Conservation (phyloP, 2,329 filamentous ascomycete species). For the Cercospora zeae-maydis region DNA sequence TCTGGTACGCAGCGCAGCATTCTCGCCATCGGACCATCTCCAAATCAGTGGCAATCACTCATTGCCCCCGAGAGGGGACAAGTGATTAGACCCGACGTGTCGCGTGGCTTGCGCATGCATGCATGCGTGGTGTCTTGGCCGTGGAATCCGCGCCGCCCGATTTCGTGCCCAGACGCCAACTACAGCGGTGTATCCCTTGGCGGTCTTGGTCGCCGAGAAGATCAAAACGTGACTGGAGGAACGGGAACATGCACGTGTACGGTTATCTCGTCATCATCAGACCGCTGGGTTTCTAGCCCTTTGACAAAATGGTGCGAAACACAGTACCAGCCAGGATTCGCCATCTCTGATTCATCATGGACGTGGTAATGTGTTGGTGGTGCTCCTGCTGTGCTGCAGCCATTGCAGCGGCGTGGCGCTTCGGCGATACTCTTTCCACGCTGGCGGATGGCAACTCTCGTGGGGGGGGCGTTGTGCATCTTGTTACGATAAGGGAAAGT, state of each 20-base stretch:
- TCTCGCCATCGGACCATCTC: neutral
- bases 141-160: neutral
- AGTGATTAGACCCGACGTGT: neutral
- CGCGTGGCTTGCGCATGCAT: conserved; percentile 15
- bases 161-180: conserved; percentile 14
- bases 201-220: conserved; percentile 7
- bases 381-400: neutral
- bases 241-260: neutral
- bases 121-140: neutral
- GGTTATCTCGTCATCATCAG: neutral
- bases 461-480: neutral
- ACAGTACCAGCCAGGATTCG: neutral
- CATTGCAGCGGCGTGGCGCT: neutral
- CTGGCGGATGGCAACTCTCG: neutral
- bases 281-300: neutral
- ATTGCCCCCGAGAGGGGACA: neutral
- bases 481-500: neutral
- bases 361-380: neutral
- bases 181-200: conserved; percentile 16
- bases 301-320: neutral
- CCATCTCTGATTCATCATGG: neutral
- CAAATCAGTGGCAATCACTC: neutral
- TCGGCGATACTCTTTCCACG: no score
- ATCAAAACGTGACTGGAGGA: neutral
- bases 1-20: neutral